These are phyloP conservation scores for Hyphopichia wangnamkhiaoensis DNA, from an alignment of 1,139 yeast genomes.

Conservation along the genomic window DNA sequence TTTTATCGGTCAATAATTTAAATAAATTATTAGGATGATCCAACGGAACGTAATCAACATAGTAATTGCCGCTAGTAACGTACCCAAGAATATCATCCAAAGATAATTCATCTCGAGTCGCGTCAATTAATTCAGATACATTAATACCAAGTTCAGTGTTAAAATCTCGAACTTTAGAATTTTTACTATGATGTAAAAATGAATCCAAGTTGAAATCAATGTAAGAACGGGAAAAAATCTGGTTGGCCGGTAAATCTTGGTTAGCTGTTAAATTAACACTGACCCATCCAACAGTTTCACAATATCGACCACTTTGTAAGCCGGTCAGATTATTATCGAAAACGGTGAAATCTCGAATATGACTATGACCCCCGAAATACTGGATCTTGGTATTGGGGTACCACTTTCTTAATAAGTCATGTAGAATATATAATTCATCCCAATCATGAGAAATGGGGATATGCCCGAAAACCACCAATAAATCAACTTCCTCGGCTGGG, in stretches of 20 bases:
- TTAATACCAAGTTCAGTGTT: conserved; percentile 53
- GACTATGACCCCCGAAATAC: conserved; percentile 94
- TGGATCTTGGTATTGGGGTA: conserved; percentile 72
- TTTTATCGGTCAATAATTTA: conserved; percentile 55
- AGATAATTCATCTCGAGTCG: conserved; percentile 49
- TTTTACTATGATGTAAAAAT: conserved; percentile 60
- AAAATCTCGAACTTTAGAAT: conserved; percentile 25
- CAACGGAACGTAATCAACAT: conserved; percentile 68
- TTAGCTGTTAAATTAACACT: conserved; percentile 44
- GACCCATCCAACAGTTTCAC: conserved; percentile 90
- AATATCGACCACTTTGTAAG: conserved; percentile 86
- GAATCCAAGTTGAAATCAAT: conserved; percentile 79
- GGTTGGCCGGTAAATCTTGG: conserved; percentile 12
- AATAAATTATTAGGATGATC: conserved; percentile 62
- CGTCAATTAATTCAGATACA: conserved; percentile 47
- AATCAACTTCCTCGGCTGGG: conserved; percentile 54
- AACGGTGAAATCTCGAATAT: conserved; percentile 78
- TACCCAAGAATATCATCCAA: conserved; percentile 62
- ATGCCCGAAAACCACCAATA: conserved; percentile 76
- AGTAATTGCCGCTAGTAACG: conserved; percentile 61
- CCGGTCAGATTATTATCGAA: conserved; percentile 72
- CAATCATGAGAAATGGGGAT: conserved; percentile 65
- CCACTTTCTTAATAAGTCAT: conserved; percentile 51
- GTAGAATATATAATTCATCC: conserved; percentile 58
- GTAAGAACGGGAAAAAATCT: conserved; percentile 58